Percentiles rank a stretch among this genome's conserved stretches.
Conservation (phyloP, 2,329 filamentous ascomycete species). For the Beauveria brongniartii region DNA sequence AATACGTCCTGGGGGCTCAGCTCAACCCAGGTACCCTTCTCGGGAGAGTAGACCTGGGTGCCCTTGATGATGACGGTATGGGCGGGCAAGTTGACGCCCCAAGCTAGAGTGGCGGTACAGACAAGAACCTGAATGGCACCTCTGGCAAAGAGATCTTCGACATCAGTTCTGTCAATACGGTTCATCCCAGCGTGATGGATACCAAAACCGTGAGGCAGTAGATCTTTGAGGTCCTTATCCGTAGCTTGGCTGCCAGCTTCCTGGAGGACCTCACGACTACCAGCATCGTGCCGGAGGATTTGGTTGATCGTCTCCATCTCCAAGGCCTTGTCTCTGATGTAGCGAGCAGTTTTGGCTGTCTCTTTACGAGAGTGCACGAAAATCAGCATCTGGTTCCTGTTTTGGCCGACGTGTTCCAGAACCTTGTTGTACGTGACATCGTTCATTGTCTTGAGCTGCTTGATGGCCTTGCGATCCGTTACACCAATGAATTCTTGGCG, state of each 20-base stretch:
- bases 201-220: constrained; percentile 92
- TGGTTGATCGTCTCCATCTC: constrained; percentile 96
- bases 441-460: constrained; percentile 98
- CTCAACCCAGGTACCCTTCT: constrained; percentile 98
- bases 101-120: constrained; percentile 94
- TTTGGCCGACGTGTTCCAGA: constrained; percentile 86
- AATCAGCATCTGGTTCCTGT: constrained; percentile 96
- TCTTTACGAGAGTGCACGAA: constrained; percentile 98
- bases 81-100: constrained; percentile 96
- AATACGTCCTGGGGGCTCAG: constrained; percentile 94
- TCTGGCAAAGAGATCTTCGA: constrained; percentile 88
- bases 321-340: constrained; percentile 93
- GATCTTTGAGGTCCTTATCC: constrained; percentile 83
- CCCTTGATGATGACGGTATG: constrained; percentile 99
- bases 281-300: constrained; percentile 86
- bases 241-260: constrained; percentile 77
- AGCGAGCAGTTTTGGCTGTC: constrained; percentile 93
- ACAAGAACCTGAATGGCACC: constrained; percentile 92
- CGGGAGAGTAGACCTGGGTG: constrained; percentile 94
- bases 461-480: constrained; percentile 96
- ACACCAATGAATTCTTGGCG: constrained; percentile 97
- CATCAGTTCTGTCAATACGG: constrained; percentile 85
- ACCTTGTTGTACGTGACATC: constrained; percentile 98
- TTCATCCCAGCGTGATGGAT: constrained; percentile 99
- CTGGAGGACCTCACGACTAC: constrained; percentile 77